Conservation (phyloP, 108 stramenopile species). For the Bacterosira constricta region DNA sequence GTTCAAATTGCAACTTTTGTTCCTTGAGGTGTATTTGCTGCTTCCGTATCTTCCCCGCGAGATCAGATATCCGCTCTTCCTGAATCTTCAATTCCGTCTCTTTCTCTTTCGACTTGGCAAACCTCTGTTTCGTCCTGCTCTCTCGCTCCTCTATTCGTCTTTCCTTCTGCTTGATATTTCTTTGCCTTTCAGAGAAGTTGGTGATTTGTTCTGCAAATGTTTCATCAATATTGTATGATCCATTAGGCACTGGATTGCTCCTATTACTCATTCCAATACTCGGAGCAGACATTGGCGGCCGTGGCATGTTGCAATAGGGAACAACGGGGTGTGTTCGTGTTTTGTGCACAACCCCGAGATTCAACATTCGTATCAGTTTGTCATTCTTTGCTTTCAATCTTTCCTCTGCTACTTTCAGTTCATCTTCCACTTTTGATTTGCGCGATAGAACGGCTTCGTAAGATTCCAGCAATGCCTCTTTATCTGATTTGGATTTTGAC, state of each 20-base stretch:
- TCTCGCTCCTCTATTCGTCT: slow-evolving; percentile 17
- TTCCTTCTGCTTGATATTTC: slow-evolving; percentile 17
- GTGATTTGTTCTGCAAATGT: slow-evolving; percentile 22
- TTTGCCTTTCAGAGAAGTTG: slow-evolving; percentile 6
- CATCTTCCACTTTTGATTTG: slow-evolving; percentile 20
- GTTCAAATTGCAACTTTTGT: slow-evolving; percentile 33
- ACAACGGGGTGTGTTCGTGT: not conserved
- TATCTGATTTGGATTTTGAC: not conserved
- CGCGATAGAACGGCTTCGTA: slow-evolving; percentile 14
- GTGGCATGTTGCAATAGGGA: not conserved
- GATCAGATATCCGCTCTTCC: slow-evolving; percentile 23
- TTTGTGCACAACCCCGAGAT: slow-evolving; percentile 8
- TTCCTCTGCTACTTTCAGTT: slow-evolving; percentile 22
- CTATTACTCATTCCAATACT: not conserved
- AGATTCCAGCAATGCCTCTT: not conserved
- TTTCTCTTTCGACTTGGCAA: slow-evolving; percentile 4
- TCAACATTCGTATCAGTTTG: slow-evolving; percentile 21
- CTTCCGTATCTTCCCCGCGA: slow-evolving; percentile 21
- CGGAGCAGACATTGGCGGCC: slow-evolving; percentile 17
- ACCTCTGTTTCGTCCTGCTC: not conserved
- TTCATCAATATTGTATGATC: not conserved
- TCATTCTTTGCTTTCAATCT: slow-evolving; percentile 20
- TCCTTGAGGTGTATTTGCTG: slow-evolving; percentile 20
- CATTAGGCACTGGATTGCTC: not conserved
- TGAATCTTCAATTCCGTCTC: slow-evolving; percentile 17